phyloP scores from a whole-genome alignment of 495 filamentous ascomycete species.

The Daldinia vernicosa region DNA sequence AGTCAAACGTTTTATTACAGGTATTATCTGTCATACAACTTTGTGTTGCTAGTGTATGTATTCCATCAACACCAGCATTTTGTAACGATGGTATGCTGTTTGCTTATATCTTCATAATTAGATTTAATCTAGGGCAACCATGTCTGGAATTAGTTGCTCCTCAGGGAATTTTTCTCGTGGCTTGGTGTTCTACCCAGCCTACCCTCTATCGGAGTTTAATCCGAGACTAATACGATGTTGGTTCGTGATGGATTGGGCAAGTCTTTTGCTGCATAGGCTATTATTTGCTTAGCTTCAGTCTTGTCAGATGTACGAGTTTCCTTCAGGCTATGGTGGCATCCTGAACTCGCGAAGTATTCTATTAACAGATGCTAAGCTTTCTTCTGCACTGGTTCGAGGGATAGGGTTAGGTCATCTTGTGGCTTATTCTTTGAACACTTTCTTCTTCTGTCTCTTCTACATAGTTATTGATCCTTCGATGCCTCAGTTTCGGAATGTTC shows the following conservation, averaged over 20 bases:
- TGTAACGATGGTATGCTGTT: slow-evolving; percentile 8
- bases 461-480: neutral
- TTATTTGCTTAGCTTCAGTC: neutral
- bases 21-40: neutral
- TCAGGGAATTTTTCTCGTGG: neutral
- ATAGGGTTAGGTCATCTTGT: slow-evolving; percentile 9
- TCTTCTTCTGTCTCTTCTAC: slow-evolving; percentile 4
- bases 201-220: slow-evolving; percentile 3
- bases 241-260: neutral
- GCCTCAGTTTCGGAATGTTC: slow-evolving; percentile 30
- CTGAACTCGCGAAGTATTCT: neutral
- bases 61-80: neutral
- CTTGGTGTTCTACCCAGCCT: neutral
- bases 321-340: neutral
- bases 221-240: slow-evolving; percentile 11
- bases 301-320: neutral
- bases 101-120: neutral
- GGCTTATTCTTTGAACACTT: neutral
- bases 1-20: slow-evolving; percentile 30
- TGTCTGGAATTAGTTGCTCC: neutral
- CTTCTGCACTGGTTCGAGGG: neutral
- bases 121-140: neutral
- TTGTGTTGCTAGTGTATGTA: neutral
- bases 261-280: neutral
- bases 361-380: neutral